A percentile compares a stretch with the other conserved stretches of the same genome.
Evolutionary conservation across 352 stramenopile species (phyloP).

Genomic region (Pythium sp.): DNA sequence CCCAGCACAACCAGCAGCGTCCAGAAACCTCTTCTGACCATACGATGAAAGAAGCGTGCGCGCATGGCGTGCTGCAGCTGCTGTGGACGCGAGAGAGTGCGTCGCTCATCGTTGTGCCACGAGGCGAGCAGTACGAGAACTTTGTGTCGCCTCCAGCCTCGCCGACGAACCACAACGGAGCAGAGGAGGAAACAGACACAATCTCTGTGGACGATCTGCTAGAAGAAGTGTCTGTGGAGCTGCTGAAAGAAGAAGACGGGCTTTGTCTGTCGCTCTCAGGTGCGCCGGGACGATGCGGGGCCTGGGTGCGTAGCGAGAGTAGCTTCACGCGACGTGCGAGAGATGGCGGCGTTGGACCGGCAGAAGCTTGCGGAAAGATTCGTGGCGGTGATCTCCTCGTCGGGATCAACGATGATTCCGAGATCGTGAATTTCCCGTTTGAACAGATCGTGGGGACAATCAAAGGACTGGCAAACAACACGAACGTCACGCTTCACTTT

Average conservation of each 20-base stretch:
- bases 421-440: constrained; percentile 63
- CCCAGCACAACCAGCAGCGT: constrained; percentile 68
- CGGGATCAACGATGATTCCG: constrained; percentile 49
- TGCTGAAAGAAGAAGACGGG: constrained; percentile 65
- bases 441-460: constrained; percentile 64
- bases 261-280: constrained; percentile 80
- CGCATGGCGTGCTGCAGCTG: constrained; percentile 53
- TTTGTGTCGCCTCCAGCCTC: constrained; percentile 25
- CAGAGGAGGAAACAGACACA: not conserved
- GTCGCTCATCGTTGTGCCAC: constrained; percentile 57
- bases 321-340: constrained; percentile 53
- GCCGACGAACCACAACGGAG: constrained; percentile 8
- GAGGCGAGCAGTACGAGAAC: constrained; percentile 41
- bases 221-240: constrained; percentile 38
- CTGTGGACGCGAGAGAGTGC: constrained; percentile 64
- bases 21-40: constrained; percentile 21
- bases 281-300: constrained; percentile 60
- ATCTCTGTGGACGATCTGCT: constrained; percentile 27
- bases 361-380: constrained; percentile 55
- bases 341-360: constrained; percentile 54
- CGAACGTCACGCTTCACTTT: constrained; percentile 49
- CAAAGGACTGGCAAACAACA: constrained; percentile 49
- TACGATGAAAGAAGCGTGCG: constrained; percentile 53
- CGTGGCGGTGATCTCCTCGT: constrained; percentile 69
- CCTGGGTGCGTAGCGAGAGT: constrained; percentile 78